Conservation (phyloP, 257 asterid species). For the Jacaranda copaia region DNA sequence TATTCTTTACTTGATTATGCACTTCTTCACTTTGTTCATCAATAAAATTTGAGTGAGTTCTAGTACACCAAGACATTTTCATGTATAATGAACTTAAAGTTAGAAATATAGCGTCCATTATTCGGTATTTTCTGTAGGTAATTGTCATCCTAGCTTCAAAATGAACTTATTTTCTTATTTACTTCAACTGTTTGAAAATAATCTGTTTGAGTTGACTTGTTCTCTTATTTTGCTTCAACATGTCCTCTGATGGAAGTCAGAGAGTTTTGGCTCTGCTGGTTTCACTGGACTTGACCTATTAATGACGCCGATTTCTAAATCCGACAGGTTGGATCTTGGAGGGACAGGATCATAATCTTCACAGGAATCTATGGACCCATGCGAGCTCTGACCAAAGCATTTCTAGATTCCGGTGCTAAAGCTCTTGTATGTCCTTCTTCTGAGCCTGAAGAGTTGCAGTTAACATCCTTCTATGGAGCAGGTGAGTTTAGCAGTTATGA, state of each 20-base stretch:
- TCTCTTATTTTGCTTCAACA: no score
- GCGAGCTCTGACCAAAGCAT: constrained; percentile 76
- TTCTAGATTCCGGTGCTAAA: constrained; percentile 94
- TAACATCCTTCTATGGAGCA: constrained; percentile 74
- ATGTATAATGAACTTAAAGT: background rate
- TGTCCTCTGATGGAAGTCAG: constrained; percentile 20
- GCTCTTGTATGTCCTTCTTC: constrained; percentile 91
- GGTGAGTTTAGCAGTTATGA: constrained; percentile 76
- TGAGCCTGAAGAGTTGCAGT: constrained; percentile 83
- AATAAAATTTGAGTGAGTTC: no score
- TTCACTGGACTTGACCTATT: constrained; percentile 7
- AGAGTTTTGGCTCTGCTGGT: background rate
- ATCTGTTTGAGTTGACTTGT: no score
- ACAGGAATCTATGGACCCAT: constrained; percentile 90
- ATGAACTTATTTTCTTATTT: no score
- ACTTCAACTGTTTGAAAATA: no score
- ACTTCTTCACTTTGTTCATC: no score
- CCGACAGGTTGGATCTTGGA: constrained; percentile 90
- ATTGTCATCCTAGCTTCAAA: background rate
- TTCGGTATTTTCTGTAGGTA: background rate
- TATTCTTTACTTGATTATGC: no score
- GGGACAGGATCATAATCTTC: constrained; percentile 91
- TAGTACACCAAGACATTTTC: no score
- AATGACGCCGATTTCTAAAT: constrained; percentile 23
- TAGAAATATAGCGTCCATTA: background rate